Evolutionary conservation across 2,329 filamentous ascomycete species (phyloP).

Genomic region (Cadophora malorum): DNA sequence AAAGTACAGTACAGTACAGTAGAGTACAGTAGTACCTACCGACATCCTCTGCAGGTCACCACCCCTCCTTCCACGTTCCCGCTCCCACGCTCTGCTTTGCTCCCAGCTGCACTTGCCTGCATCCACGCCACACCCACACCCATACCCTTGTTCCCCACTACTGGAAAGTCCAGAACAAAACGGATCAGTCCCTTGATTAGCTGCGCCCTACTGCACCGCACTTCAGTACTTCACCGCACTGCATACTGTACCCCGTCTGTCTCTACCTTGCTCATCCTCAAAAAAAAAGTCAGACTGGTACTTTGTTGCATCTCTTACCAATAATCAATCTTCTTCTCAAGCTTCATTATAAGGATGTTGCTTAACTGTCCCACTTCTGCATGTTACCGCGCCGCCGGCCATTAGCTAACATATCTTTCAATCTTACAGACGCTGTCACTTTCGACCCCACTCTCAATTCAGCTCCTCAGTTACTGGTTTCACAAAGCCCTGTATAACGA

Average conservation of each 20-base stretch:
- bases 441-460: background rate
- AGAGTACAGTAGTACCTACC: background rate
- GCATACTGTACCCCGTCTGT: background rate
- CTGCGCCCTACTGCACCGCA: background rate
- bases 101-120: background rate
- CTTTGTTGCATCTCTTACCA: background rate
- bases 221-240: background rate
- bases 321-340: background rate
- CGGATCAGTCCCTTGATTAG: background rate
- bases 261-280: slow-evolving; percentile 10
- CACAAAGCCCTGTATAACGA: slow-evolving; percentile 7
- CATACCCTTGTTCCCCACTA: background rate
- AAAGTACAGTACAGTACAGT: background rate
- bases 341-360: slow-evolving; percentile 1
- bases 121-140: too few species aligned
- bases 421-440: slow-evolving; percentile 9
- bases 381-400: slow-evolving; percentile 1
- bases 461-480: background rate
- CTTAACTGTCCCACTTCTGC: background rate
- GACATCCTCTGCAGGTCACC: background rate
- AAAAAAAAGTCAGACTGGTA: background rate
- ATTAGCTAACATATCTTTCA: slow-evolving; percentile 13
- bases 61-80: slow-evolving; percentile 10
- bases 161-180: slow-evolving; percentile 6
- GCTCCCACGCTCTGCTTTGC: background rate